Base-by-base conservation (phyloP, 768 basidiomycete genomes). In the Chalciporus piperatus region DNA sequence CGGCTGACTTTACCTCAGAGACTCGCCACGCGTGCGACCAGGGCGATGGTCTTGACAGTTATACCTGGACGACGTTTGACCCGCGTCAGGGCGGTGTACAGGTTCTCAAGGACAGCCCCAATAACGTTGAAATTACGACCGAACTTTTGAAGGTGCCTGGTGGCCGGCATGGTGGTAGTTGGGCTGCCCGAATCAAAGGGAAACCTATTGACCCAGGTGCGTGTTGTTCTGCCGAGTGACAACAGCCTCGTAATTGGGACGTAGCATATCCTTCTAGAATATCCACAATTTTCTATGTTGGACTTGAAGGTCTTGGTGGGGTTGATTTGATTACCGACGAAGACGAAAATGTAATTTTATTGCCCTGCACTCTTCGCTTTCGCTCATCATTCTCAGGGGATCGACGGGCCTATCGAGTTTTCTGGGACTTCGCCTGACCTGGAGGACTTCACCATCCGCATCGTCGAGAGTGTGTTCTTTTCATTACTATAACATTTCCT, bases 21-120 rank as follows among this genome's bases (percentile, higher is more conserved):
- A 74, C 85, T 22, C 84, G 95, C 3, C 92, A 97, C 72, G 80
- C 89, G 6, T 94, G 93, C 64, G 92, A 96, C 58, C 92, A 97
- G 64, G 82, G 80, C 6, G 93, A 96, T 63, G 83, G 81, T 2
- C 75, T 98, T 33, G 78, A 84, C 52, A 77, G 76, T 35, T 98
- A 97, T 69, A 86, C 89, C 19, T 98, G 89, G 86, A 88, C 88
- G 2, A 79, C 83, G 58, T 95, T 91, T 62, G 93, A 97, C 67
- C 75, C 89, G 17, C 83, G 92, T 19, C 80, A 87, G 62, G 92
- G 90, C 41, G 92, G 92, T 44, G 81, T 89, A 22, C 90, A 98
- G 69, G 82, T 92, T 47, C 73, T 98, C 45, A 79, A 83, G 51
- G 95, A 98, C 66, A 74, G 79, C 25, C 66, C 72, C 51, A 97